phyloP scores from a whole-genome alignment of 202 grass and related monocot genomes.

The Cymbopogon flexuosus region DNA sequence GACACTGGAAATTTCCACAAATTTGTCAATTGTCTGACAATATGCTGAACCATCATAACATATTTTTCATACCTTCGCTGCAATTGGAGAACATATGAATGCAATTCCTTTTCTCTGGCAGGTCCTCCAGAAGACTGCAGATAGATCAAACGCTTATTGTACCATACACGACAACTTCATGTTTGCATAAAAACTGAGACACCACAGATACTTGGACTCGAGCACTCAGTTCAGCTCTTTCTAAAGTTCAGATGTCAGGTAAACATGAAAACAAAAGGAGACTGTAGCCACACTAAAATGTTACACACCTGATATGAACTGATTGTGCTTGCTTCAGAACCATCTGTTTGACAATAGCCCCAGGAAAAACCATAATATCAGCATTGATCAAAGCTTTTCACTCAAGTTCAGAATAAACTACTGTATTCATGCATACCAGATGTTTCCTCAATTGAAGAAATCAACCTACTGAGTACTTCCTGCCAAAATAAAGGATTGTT shows the following conservation, averaged over 20 bases:
- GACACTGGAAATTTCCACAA: slow-evolving; percentile 48
- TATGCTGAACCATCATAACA: neutral
- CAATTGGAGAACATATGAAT: slow-evolving; percentile 50
- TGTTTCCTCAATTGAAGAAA: slow-evolving; percentile 73
- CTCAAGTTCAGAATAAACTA: slow-evolving; percentile 25
- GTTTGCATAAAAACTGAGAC: neutral
- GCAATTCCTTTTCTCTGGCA: slow-evolving; percentile 70
- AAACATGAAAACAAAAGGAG: slow-evolving; percentile 5
- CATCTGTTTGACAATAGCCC: slow-evolving; percentile 34
- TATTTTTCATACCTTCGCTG: slow-evolving; percentile 58
- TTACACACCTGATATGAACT: slow-evolving; percentile 55
- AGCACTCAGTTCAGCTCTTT: neutral
- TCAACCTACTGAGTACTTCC: slow-evolving; percentile 82
- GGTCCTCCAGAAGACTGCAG: slow-evolving; percentile 43
- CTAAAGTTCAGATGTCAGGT: slow-evolving; percentile 3
- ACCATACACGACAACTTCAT: neutral
- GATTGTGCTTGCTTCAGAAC: slow-evolving; percentile 37
- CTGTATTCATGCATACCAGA: slow-evolving; percentile 41
- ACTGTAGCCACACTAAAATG: neutral
- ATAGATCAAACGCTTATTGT: slow-evolving; percentile 17
- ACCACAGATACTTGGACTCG: neutral
- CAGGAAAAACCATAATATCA: slow-evolving; percentile 30
- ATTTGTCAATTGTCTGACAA: slow-evolving; percentile 13
- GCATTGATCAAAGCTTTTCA: slow-evolving; percentile 16
- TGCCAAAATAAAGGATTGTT: slow-evolving; percentile 43